Evolutionary conservation across 1,284 basidiomycete genomes (phyloP), one percentile per base, ranked within the genome.

Genomic region (Rhodotorula sp.): DNA sequence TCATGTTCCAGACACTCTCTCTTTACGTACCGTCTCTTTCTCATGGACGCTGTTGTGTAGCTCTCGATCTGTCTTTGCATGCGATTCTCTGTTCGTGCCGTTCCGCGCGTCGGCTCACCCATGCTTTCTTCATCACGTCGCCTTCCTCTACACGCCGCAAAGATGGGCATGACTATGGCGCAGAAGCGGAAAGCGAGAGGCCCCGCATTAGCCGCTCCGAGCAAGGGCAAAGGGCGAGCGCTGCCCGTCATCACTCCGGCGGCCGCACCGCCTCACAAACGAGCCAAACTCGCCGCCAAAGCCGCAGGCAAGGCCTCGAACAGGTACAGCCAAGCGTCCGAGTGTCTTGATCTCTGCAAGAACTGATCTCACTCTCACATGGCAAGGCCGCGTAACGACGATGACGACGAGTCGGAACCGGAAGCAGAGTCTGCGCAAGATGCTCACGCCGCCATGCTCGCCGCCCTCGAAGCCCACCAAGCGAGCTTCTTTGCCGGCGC

Each of bases 401-500:
- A 38, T 21, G 21, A 10, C 7, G 38, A 47, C 12, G 60, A 54
- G 5, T 31, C 45, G 21, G 65, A 52, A 19, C 34, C 49, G 5
- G 64, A 34, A 0, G 63, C 54, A 4, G 59, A 62, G 2, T 62
- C 64, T 6, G 64, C 43, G 4, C 60, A 50, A 8, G 62, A 59
- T 49, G 60, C 50, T 19, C 48, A 48, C 14, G 60, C 52, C 0
- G 45, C 31, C 19, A 74, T 71, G 72, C 62, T 69, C 23, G 64
- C 48, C 2, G 67, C 67, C 3, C 72, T 74, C 48, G 64, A 69
- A n/a, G 63, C 56, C 18, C 70, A 74, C 43, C 72, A 74, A 47
- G 56, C 57, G 23, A 38, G 45, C 28, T 50, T 71, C 47, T 50
- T 71, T 0, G 54, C 31, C 10, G 47, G 28, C 5, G 62, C 58